Percentiles rank a stretch among this genome's conserved stretches.
Evolutionary conservation across 768 basidiomycete genomes (phyloP).

Genomic region (Tubosaeta sp.): DNA sequence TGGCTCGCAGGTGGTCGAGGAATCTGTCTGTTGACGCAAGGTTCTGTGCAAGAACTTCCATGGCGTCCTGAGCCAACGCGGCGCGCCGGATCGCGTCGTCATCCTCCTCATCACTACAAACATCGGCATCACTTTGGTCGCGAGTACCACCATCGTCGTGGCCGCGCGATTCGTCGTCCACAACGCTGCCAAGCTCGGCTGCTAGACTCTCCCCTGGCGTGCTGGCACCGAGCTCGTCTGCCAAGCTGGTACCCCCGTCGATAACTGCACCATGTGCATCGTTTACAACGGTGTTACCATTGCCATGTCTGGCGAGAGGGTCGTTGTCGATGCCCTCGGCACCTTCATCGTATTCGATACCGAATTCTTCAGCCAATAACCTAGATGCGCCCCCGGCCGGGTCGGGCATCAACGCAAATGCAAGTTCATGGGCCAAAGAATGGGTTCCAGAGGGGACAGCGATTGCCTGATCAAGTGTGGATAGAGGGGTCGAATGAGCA

Average conservation of each 20-base stretch:
- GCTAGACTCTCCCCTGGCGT: constrained; percentile 19
- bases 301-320: constrained; percentile 23
- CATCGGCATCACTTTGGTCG: constrained; percentile 9
- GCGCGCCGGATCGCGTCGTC: constrained; percentile 24
- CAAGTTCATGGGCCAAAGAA: constrained; percentile 84
- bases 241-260: constrained; percentile 35
- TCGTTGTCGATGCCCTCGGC: constrained; percentile 67
- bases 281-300: constrained; percentile 26
- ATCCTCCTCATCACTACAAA: constrained; percentile 24
- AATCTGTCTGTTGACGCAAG: constrained; percentile 76
- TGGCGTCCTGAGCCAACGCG: constrained; percentile 48
- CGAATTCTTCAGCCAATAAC: constrained; percentile 82
- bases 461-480: constrained; percentile 30
- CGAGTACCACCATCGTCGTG: constrained; percentile 12
- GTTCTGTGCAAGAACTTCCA: constrained; percentile 69
- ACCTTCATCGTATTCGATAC: constrained; percentile 85
- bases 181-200: constrained; percentile 20
- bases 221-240: constrained; percentile 36
- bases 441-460: constrained; percentile 36
- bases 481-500: constrained; percentile 26
- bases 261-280: constrained; percentile 29
- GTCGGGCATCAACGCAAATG: constrained; percentile 84
- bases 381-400: constrained; percentile 67
- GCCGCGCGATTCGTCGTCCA: constrained; percentile 14
- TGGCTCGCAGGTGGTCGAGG: constrained; percentile 61